phyloP scores from a whole-genome alignment of 805 yeast species.

The Brettanomyces naardenensis region DNA sequence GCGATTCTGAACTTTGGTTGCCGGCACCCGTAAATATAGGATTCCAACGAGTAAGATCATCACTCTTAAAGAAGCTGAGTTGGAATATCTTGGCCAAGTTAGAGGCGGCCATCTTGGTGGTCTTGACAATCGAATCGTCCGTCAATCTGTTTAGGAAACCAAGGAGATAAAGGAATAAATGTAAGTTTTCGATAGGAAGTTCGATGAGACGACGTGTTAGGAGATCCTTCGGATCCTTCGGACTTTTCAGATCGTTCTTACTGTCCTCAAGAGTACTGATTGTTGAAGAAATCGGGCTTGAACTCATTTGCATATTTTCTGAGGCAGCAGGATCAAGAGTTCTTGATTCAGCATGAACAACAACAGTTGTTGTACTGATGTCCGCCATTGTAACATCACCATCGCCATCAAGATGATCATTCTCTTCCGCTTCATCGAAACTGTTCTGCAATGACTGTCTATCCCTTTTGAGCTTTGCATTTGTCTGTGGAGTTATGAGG shows the following conservation, averaged over 20 bases:
- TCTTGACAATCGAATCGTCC: conserved; percentile 14
- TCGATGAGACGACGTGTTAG: conserved; percentile 5
- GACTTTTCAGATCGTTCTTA: no score
- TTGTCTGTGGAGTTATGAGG: conserved; percentile 20
- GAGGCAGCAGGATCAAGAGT: neutral
- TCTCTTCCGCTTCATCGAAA: neutral
- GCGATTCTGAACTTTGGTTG: conserved; percentile 19
- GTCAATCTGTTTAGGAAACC: conserved; percentile 19
- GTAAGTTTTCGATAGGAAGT: conserved; percentile 24
- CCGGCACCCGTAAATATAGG: conserved; percentile 4
- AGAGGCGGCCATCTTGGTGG: conserved; percentile 29
- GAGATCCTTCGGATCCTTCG: neutral
- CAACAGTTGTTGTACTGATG: neutral
- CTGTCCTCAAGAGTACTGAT: neutral
- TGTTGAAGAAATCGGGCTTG: neutral
- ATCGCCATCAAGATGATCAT: neutral
- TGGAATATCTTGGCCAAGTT: conserved; percentile 33
- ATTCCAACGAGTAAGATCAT: conserved; percentile 14
- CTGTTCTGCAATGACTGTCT: conserved; percentile 3
- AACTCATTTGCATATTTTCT: no score
- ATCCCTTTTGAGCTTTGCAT: conserved; percentile 14
- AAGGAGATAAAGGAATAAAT: conserved; percentile 24
- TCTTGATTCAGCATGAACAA: neutral
- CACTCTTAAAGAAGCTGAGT: conserved; percentile 27
- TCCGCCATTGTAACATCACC: conserved; percentile 3